Percentiles rank a stretch among this genome's conserved stretches.
Evolutionary conservation across 345 rosid species (phyloP).

Genomic region (Populus alba): DNA sequence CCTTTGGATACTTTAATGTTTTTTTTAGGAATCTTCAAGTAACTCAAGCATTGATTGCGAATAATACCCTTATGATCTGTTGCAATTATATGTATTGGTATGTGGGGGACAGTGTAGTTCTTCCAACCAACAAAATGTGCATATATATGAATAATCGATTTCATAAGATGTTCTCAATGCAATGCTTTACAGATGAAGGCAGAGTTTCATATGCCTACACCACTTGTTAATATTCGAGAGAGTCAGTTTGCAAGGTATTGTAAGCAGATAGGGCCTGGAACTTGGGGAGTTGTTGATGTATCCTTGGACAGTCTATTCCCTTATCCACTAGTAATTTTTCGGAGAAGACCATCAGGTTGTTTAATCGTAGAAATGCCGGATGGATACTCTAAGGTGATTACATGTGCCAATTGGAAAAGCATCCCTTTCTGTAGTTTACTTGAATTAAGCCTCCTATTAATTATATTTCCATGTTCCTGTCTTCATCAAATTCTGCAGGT

Average conservation of each 20-base stretch:
- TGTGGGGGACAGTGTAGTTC: not conserved
- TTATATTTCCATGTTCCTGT: not conserved
- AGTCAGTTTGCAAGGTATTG: conserved; percentile 45
- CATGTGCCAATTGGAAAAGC: not conserved
- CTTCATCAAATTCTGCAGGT: conserved; percentile 25
- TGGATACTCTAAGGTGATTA: conserved; percentile 35
- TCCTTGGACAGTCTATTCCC: conserved; percentile 45
- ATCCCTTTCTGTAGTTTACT: not conserved
- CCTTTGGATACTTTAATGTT: not conserved
- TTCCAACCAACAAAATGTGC: not conserved
- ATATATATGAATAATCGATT: not conserved
- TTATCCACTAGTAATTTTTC: conserved; percentile 16
- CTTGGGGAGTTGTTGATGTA: conserved; percentile 57
- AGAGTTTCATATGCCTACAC: conserved; percentile 46
- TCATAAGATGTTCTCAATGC: not conserved
- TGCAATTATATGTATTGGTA: not conserved
- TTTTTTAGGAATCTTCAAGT: not conserved
- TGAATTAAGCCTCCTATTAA: not conserved
- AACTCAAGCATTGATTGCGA: not conserved
- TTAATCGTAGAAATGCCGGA: conserved; percentile 33
- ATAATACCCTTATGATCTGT: no score
- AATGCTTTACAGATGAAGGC: conserved; percentile 33
- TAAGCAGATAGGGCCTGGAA: conserved; percentile 16
- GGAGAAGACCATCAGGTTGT: conserved; percentile 54
- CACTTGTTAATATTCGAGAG: conserved; percentile 39